Percentiles rank a stretch among this genome's conserved stretches.
These are phyloP conservation scores for Coix lacrymajobi DNA, from an alignment of 176 grass and related monocot genomes.

Conservation along the genomic window DNA sequence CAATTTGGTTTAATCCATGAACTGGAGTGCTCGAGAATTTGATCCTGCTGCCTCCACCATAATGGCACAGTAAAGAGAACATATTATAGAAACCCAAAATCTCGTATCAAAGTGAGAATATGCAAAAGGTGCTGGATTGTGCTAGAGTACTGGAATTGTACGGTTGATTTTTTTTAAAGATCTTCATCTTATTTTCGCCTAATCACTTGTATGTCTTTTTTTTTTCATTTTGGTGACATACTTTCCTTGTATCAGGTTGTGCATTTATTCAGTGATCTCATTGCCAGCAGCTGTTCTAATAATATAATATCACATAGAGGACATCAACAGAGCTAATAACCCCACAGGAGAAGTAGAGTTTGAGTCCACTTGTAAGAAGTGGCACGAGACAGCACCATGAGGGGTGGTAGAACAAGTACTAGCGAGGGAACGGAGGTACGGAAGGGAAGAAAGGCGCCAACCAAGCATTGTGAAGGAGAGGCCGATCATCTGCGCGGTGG, in stretches of 20 bases:
- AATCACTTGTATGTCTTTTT: background rate
- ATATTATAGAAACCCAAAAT: background rate
- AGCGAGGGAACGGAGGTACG: background rate
- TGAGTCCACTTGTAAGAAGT: background rate
- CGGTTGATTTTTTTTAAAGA: too few relatives aligned
- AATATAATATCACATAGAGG: background rate
- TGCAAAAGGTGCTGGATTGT: background rate
- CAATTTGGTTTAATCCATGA: background rate
- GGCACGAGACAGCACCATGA: background rate
- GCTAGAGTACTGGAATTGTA: background rate
- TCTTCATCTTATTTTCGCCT: background rate
- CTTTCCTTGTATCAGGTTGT: background rate
- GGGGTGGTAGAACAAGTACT: background rate
- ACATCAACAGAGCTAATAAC: background rate
- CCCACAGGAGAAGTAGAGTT: background rate
- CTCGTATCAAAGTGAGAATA: background rate
- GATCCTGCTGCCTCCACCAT: background rate
- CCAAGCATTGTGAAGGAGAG: constrained; percentile 85
- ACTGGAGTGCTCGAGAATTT: background rate
- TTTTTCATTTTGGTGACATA: background rate
- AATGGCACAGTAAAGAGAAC: background rate
- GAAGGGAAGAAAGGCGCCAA: background rate
- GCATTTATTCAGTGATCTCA: background rate
- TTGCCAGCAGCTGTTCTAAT: background rate
- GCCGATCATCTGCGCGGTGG: constrained; percentile 52